These are phyloP conservation scores for Penicillium concentricum DNA, from an alignment of 2,329 filamentous ascomycete genomes.

Conservation along the genomic window DNA sequence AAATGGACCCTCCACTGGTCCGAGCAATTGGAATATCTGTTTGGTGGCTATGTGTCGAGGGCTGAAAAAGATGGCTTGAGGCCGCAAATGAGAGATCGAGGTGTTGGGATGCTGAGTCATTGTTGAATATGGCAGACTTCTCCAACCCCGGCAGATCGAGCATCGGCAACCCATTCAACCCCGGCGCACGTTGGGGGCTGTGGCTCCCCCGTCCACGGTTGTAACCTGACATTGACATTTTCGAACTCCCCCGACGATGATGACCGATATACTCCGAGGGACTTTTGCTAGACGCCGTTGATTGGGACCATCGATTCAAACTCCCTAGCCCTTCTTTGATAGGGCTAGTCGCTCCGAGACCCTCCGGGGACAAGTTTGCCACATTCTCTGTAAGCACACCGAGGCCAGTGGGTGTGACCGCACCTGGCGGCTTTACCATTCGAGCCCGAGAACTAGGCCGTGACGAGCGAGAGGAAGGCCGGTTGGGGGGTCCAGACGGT, in stretches of 20 bases:
- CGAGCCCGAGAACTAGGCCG: constrained; percentile 20
- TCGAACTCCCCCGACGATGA: constrained; percentile 26
- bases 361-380: constrained; percentile 11
- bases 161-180: constrained; percentile 16
- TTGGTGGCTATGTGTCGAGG: constrained; percentile 5
- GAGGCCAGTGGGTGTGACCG: constrained; percentile 17
- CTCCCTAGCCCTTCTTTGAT: constrained; percentile 50
- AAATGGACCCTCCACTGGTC: constrained; percentile 27
- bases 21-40: constrained; percentile 17
- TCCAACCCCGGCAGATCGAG: constrained; percentile 20
- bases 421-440: constrained; percentile 16
- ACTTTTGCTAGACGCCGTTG: constrained; percentile 51
- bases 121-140: constrained; percentile 19
- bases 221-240: constrained; percentile 20
- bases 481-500: constrained; percentile 13
- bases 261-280: constrained; percentile 26
- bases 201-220: constrained; percentile 4
- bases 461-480: constrained; percentile 22
- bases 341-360: constrained; percentile 18
- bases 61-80: constrained; percentile 19
- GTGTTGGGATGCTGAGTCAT: constrained; percentile 13
- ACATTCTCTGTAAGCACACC: constrained; percentile 19
- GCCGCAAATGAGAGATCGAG: constrained; percentile 28
- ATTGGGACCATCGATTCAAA: constrained; percentile 60
- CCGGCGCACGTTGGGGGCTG: constrained; percentile 15